These are phyloP conservation scores for Dendrobium officinale DNA, from an alignment of 106 monocot species.

Conservation along the genomic window DNA sequence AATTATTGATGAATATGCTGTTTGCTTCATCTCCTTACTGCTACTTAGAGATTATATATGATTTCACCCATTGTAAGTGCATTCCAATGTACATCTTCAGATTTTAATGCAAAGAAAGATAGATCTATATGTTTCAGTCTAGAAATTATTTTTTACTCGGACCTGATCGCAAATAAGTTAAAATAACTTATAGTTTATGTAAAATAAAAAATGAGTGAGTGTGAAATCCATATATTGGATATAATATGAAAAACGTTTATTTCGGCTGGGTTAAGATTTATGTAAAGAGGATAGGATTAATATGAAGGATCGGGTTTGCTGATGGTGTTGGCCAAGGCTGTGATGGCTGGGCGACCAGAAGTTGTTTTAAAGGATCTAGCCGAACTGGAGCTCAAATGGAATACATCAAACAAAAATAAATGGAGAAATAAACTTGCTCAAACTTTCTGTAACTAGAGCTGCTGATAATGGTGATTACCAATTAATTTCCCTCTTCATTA, in stretches of 20 bases:
- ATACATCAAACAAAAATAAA: not conserved
- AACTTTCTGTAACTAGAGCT: not conserved
- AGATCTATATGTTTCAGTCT: not conserved
- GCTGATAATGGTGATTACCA: not conserved
- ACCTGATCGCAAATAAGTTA: not conserved
- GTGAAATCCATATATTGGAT: not conserved
- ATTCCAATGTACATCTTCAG: not conserved
- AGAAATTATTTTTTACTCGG: not conserved
- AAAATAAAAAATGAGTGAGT: not conserved
- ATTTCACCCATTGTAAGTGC: no score
- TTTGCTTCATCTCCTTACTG: not conserved
- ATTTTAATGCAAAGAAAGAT: not conserved
- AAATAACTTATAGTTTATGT: not conserved
- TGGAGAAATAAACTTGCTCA: not conserved
- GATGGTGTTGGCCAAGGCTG: not conserved
- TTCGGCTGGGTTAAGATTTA: no score
- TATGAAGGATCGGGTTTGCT: not conserved
- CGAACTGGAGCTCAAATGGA: not conserved
- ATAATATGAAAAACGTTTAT: not conserved
- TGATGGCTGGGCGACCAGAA: not conserved
- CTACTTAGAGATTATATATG: not conserved
- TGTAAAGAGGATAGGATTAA: not conserved
- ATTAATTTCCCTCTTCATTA: not conserved
- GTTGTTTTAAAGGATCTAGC: not conserved
- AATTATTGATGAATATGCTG: not conserved